These are phyloP conservation scores for Rhodotorula sp. DNA, from an alignment of 1,284 basidiomycete species.

Conservation along the genomic window DNA sequence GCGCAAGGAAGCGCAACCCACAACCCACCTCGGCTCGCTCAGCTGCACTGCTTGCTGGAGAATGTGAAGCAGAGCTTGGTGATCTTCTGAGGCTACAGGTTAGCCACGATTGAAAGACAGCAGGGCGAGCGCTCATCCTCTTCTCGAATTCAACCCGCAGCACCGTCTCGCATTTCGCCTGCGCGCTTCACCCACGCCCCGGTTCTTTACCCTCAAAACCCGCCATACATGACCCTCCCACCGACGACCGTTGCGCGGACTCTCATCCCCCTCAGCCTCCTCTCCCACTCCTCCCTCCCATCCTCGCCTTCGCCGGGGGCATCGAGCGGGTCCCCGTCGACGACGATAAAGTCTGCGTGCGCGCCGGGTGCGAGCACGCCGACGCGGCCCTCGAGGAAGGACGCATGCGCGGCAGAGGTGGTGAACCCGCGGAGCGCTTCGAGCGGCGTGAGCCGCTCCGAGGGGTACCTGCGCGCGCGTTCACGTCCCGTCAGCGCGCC, in stretches of 20 bases:
- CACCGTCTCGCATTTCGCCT: background rate
- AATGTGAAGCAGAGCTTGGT: too few species aligned
- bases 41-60: too few species aligned
- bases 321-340: slow-evolving; percentile 23
- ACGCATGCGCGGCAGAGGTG: slow-evolving; percentile 78
- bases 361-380: slow-evolving; percentile 69
- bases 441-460: slow-evolving; percentile 68
- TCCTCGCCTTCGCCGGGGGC: slow-evolving; percentile 5
- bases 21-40: too few species aligned
- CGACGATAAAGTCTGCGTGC: slow-evolving; percentile 74
- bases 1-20: too few species aligned
- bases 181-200: background rate
- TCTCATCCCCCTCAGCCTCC: slow-evolving; percentile 7
- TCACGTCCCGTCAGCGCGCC: background rate
- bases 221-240: slow-evolving; percentile 17
- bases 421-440: slow-evolving; percentile 75
- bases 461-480: slow-evolving; percentile 61
- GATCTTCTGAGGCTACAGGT: too few species aligned
- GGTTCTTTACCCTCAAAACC: slow-evolving; percentile 1
- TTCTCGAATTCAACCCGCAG: too few species aligned
- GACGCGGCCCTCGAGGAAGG: slow-evolving; percentile 69
- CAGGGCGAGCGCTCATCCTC: too few species aligned
- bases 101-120: too few species aligned
- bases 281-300: slow-evolving; percentile 12
- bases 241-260: slow-evolving; percentile 28